These are phyloP conservation scores for Syncephalastrum contaminatum DNA, from an alignment of 371 early-diverging fungal species.

Conservation along the genomic window DNA sequence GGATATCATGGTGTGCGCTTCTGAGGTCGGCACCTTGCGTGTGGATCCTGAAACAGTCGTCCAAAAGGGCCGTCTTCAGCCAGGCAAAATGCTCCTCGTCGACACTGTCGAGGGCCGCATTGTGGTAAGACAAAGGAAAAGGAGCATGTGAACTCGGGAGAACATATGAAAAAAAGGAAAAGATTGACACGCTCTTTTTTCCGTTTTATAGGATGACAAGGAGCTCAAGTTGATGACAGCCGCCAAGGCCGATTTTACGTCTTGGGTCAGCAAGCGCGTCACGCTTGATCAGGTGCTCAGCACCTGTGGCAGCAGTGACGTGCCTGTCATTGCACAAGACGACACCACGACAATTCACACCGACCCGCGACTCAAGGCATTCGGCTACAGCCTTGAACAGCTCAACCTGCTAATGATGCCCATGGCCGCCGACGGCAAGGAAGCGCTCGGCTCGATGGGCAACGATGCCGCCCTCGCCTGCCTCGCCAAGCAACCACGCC, in stretches of 20 bases:
- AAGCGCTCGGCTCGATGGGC: conserved; percentile 98
- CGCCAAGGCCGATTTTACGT: conserved; percentile 66
- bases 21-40: conserved; percentile 91
- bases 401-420: conserved; percentile 85
- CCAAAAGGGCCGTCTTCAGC: conserved; percentile 92
- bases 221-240: conserved; percentile 82
- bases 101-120: conserved; percentile 91
- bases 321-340: conserved; percentile 34
- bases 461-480: conserved; percentile 95
- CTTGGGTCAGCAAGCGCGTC: conserved; percentile 86
- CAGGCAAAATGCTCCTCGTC: conserved; percentile 95
- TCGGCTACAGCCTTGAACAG: conserved; percentile 93
- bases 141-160: not conserved
- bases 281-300: conserved; percentile 61
- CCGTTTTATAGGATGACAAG: conserved; percentile 61
- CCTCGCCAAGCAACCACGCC: conserved; percentile 82
- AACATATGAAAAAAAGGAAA: too few species aligned
- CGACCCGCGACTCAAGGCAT: conserved; percentile 86
- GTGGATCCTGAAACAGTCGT: conserved; percentile 82
- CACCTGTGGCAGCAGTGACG: not conserved
- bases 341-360: conserved; percentile 40
- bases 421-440: conserved; percentile 88
- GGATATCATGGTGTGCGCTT: conserved; percentile 95
- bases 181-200: too few species aligned
- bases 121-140: conserved; percentile 36